Percentiles rank a stretch among this genome's conserved stretches.
phyloP scores from a whole-genome alignment of 768 basidiomycete species.

The Chalciporus chontae region DNA sequence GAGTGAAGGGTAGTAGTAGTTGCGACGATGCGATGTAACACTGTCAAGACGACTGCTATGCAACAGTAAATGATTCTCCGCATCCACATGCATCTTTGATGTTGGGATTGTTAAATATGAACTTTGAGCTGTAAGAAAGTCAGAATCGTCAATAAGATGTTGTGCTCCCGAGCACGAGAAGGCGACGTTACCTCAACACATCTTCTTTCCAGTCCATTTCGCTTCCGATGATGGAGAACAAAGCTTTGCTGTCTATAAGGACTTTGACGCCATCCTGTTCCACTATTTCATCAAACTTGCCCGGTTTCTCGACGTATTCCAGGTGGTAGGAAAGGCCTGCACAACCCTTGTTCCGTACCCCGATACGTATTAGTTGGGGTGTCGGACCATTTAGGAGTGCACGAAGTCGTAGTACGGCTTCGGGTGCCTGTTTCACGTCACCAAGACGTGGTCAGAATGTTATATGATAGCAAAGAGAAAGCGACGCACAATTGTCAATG shows the following conservation, averaged over 20 bases:
- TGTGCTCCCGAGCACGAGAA: not conserved
- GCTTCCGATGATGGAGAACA: constrained; percentile 97
- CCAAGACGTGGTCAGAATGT: not conserved
- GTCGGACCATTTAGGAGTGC: constrained; percentile 77
- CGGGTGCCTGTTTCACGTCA: constrained; percentile 57
- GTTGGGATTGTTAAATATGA: constrained; percentile 87
- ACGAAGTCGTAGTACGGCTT: constrained; percentile 69
- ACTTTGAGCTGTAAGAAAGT: constrained; percentile 56
- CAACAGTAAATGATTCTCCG: constrained; percentile 84
- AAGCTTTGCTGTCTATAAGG: constrained; percentile 91
- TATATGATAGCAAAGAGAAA: not conserved
- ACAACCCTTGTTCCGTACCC: constrained; percentile 96
- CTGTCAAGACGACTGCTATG: constrained; percentile 14
- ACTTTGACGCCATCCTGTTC: constrained; percentile 94
- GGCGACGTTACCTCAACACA: constrained; percentile 58
- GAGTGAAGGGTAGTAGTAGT: constrained; percentile 7
- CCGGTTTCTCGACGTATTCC: constrained; percentile 89
- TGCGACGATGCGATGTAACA: constrained; percentile 6
- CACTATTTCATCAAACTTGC: constrained; percentile 93
- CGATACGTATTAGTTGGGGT: constrained; percentile 90
- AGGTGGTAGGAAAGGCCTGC: constrained; percentile 83
- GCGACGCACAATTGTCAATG: constrained; percentile 62
- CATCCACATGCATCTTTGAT: constrained; percentile 94
- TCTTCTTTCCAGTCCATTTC: constrained; percentile 99
- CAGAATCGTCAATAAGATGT: constrained; percentile 1